phyloP scores from a whole-genome alignment of 2,329 filamentous ascomycete species.

The Diaporthe citriasiana region DNA sequence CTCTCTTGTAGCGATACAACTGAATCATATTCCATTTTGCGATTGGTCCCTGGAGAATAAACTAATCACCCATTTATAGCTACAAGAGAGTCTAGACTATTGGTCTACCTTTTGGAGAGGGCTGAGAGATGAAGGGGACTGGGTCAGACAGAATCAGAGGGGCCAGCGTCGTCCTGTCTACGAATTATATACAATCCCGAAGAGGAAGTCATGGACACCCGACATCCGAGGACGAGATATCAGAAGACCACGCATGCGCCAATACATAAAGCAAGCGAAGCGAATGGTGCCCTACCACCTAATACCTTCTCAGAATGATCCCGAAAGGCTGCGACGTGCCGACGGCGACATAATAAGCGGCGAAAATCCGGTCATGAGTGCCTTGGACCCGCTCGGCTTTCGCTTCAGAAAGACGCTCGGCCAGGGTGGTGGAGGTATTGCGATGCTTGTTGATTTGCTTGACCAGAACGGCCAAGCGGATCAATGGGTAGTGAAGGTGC shows the following conservation, averaged over 20 bases:
- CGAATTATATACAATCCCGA: background rate
- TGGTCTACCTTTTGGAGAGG: conserved; percentile 12
- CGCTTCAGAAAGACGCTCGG: conserved; percentile 15
- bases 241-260: background rate
- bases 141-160: background rate
- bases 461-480: background rate
- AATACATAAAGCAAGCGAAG: background rate
- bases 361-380: conserved; percentile 5
- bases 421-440: conserved; percentile 10
- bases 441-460: background rate
- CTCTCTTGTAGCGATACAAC: background rate
- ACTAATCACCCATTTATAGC: background rate
- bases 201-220: background rate
- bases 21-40: background rate
- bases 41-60: too few species aligned
- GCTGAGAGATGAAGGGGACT: background rate
- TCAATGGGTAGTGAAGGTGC: conserved; percentile 10
- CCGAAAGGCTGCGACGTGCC: background rate
- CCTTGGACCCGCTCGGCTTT: conserved; percentile 1
- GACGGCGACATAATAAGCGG: conserved; percentile 3
- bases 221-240: background rate
- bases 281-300: background rate
- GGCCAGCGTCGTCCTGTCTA: background rate
- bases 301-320: background rate
- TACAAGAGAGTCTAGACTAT: conserved; percentile 9